phyloP scores from a whole-genome alignment of 495 filamentous ascomycete genomes.

The Evernia prunastri region DNA sequence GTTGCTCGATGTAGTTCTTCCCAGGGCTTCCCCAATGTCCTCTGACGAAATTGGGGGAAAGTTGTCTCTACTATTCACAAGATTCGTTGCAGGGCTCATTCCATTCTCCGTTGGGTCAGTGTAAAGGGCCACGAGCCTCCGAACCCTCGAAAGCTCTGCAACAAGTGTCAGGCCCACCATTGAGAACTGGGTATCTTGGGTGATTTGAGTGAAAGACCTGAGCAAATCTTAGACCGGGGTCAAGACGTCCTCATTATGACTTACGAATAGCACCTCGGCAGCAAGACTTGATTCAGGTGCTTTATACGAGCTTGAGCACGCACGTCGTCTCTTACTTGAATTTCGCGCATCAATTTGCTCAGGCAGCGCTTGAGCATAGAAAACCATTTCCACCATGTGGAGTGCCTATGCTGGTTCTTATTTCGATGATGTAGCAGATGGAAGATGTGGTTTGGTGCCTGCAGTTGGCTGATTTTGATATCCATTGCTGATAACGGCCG shows the following conservation, averaged over 20 bases:
- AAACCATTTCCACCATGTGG: constrained; percentile 69
- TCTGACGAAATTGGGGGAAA: constrained; percentile 12
- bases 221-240: constrained; percentile 8
- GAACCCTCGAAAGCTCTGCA: constrained; percentile 56
- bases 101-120: not conserved
- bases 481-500: not conserved
- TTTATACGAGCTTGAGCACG: constrained; percentile 7
- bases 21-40: constrained; percentile 29
- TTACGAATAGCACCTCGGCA: constrained; percentile 44
- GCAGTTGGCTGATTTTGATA: constrained; percentile 6
- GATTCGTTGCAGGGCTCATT: not conserved
- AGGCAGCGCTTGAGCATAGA: constrained; percentile 58
- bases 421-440: constrained; percentile 68
- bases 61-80: not conserved
- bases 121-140: constrained; percentile 37
- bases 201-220: constrained; percentile 62
- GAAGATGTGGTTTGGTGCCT: constrained; percentile 40
- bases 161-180: constrained; percentile 70
- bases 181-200: constrained; percentile 68
- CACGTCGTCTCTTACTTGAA: constrained; percentile 27
- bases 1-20: not conserved
- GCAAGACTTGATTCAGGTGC: constrained; percentile 33
- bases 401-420: constrained; percentile 68
- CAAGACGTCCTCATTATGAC: constrained; percentile 14
- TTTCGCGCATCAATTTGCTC: constrained; percentile 41